Evolutionary conservation across 495 filamentous ascomycete genomes (phyloP).

Genomic region (Xylaria venustula): DNA sequence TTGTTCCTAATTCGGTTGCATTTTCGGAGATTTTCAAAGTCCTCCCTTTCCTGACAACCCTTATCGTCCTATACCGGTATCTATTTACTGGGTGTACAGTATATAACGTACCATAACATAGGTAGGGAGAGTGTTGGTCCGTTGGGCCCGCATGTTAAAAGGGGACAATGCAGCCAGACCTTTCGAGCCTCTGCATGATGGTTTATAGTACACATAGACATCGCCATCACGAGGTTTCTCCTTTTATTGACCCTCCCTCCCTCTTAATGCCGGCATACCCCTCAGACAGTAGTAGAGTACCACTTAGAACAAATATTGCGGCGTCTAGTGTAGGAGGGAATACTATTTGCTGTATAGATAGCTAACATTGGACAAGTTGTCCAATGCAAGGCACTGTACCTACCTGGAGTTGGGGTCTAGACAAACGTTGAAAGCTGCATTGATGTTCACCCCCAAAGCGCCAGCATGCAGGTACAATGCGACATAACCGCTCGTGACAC

Average conservation of each 20-base stretch:
- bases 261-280: too few species aligned
- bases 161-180: background rate
- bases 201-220: background rate
- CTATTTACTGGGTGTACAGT: background rate
- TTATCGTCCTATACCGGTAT: background rate
- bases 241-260: too few species aligned
- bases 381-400: too few species aligned
- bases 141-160: background rate
- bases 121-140: too few species aligned
- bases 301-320: too few species aligned
- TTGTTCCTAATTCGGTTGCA: slow-evolving; percentile 9
- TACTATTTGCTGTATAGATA: too few species aligned
- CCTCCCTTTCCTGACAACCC: slow-evolving; percentile 7
- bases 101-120: background rate
- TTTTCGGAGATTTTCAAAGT: background rate
- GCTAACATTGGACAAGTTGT: too few species aligned
- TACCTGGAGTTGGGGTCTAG: background rate
- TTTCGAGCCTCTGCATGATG: slow-evolving; percentile 2
- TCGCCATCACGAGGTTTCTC: background rate
- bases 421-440: background rate
- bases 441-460: slow-evolving; percentile 2
- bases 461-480: slow-evolving; percentile 12
- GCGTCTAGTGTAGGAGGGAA: too few species aligned
- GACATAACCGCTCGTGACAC: background rate
- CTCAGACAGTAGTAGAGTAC: too few species aligned